Evolutionary conservation across 2,329 filamentous ascomycete species (phyloP).

Genomic region (Monascus ruber): DNA sequence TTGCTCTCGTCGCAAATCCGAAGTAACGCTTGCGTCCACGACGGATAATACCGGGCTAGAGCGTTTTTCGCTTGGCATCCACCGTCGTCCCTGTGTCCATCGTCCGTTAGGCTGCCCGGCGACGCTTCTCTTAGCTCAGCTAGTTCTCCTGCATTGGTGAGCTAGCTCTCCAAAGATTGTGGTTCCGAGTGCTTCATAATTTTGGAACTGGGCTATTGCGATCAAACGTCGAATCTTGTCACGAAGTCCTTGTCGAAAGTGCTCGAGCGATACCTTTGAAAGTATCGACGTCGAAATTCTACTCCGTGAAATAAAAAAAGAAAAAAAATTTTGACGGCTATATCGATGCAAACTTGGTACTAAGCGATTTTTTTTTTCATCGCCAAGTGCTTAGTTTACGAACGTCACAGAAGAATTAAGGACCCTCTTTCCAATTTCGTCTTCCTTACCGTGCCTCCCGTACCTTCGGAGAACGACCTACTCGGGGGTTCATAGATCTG

Average conservation of each 20-base stretch:
- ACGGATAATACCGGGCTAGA: background rate
- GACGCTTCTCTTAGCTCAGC: background rate
- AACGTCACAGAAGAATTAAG: background rate
- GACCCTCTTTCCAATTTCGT: background rate
- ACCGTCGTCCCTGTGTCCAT: background rate
- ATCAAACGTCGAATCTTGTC: background rate
- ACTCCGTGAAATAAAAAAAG: background rate
- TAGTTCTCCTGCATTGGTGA: background rate
- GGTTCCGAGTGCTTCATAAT: background rate
- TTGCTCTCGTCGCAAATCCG: too few relatives aligned
- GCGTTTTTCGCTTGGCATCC: background rate
- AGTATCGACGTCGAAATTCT: background rate
- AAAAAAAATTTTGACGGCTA: background rate
- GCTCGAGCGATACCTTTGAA: too few relatives aligned
- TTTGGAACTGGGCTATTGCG: too few relatives aligned
- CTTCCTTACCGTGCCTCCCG: background rate
- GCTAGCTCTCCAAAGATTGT: background rate
- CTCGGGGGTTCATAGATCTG: constrained; percentile 13
- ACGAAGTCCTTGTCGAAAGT: too few relatives aligned
- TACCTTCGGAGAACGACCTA: constrained; percentile 4
- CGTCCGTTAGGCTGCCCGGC: background rate
- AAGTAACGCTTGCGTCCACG: too few relatives aligned
- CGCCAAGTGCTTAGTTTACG: background rate
- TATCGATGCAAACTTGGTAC: background rate
- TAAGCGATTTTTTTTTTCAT: background rate